Evolutionary conservation across 1,139 yeast species (phyloP).

Genomic region (Lodderomyces metapsilosis): DNA sequence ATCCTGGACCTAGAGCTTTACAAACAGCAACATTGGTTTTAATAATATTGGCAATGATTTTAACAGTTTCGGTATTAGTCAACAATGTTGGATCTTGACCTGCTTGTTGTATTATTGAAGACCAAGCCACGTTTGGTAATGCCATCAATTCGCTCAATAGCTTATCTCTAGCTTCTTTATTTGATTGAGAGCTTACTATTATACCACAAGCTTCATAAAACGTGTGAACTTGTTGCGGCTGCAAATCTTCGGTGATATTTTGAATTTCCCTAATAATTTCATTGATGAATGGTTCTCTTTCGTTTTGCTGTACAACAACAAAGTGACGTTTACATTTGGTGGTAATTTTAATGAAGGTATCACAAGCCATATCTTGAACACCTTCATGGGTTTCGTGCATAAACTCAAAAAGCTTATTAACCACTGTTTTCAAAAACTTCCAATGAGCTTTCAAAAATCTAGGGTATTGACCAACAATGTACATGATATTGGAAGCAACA

Average conservation of each 20-base stretch:
- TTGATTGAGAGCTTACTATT: constrained; percentile 78
- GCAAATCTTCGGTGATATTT: constrained; percentile 84
- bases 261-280: constrained; percentile 84
- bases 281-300: constrained; percentile 88
- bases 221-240: constrained; percentile 96
- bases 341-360: constrained; percentile 93
- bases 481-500: constrained; percentile 98
- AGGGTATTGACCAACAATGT: constrained; percentile 98
- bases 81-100: constrained; percentile 82
- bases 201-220: constrained; percentile 98
- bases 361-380: constrained; percentile 99
- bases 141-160: constrained; percentile 80
- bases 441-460: constrained; percentile 96
- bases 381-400: constrained; percentile 99
- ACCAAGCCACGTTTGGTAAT: constrained; percentile 94
- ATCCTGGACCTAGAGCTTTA: constrained; percentile 87
- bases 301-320: constrained; percentile 82
- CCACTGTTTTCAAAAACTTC: constrained; percentile 95
- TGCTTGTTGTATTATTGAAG: constrained; percentile 83
- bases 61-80: constrained; percentile 82
- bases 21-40: constrained; percentile 96
- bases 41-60: constrained; percentile 87
- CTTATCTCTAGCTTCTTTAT: constrained; percentile 63
- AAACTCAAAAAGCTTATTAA: constrained; percentile 90
- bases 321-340: constrained; percentile 94